Conservation (phyloP, 2,329 filamentous ascomycete species). For the Fusarium irregulare region DNA sequence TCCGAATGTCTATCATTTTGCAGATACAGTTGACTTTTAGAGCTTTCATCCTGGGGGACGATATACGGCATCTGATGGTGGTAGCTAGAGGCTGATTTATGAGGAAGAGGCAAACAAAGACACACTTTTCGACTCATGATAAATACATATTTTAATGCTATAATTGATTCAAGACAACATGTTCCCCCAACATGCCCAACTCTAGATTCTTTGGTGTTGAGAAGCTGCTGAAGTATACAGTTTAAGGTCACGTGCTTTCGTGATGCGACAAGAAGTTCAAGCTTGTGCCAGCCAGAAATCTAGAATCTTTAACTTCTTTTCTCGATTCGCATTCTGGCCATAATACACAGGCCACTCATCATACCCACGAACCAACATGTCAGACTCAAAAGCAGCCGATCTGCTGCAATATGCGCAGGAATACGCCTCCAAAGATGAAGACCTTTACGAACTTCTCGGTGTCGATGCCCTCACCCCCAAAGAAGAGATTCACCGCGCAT, state of each 20-base stretch:
- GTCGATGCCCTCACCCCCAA: conserved; percentile 73
- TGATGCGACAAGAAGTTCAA: conserved; percentile 24
- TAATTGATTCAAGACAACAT: not conserved
- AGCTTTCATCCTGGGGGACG: not conserved
- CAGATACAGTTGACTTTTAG: conserved; percentile 44
- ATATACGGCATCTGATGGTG: not conserved
- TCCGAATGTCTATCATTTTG: conserved; percentile 58
- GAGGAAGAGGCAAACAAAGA: not conserved
- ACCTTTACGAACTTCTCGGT: conserved; percentile 82
- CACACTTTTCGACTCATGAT: not conserved
- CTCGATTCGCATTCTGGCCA: not conserved
- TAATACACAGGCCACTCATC: not conserved
- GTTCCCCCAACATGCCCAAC: no score
- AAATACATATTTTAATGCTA: not conserved
- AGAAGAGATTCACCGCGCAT: conserved; percentile 83
- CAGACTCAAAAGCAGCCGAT: conserved; percentile 57
- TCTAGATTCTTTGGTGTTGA: not conserved
- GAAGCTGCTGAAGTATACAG: not conserved
- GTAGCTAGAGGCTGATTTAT: not conserved
- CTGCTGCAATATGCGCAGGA: conserved; percentile 66
- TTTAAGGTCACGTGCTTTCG: conserved; percentile 32
- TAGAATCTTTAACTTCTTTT: not conserved
- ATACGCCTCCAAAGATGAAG: conserved; percentile 70
- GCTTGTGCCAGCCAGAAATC: not conserved
- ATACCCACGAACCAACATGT: conserved; percentile 43